Evolutionary conservation across 495 filamentous ascomycete genomes (phyloP), one percentile per base, ranked within the genome.

Genomic region (Oleoguttula mirabilis): DNA sequence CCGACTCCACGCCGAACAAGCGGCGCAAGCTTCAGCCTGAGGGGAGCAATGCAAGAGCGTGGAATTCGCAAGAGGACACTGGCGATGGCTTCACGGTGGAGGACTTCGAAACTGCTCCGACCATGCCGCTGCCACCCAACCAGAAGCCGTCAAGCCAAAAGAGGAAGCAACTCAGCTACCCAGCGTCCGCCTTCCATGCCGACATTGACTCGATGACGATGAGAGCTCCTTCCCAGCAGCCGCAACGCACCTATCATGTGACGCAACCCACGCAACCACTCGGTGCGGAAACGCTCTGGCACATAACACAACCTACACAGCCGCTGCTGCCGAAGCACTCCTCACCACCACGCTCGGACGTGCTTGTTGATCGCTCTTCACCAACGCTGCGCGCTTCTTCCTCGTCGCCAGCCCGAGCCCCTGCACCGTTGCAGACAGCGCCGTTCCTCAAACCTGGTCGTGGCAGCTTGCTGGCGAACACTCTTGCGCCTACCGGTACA

Each of bases 401-500:
- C 22, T 8, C 46, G 27, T 24, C 37, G 32, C 21, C 49, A 24
- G 59, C 64, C 24, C 56, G 60, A 21, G 58, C 57, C 17, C 43
- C 49, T 32, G 32, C 32, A 20, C 43, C 34, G 12, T 15, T 41
- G 11, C 28, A 21, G 6, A 32, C 23, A 4, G 24, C 46, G 7
- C 41, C 31, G 11, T 40, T 41, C 35, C 3, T 21, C 0, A 47
- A 27, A 23, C 24, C 40, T 22, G 10, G 40, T 17, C 31, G 40
- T 8, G 34, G 42, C 23, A 32, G 34, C 11, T 19, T 85, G 14
- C 73, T 73, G 8, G 77, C 57, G 39, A 35, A 69, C 11, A n/a
- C n/a, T n/a, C 81, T 93, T 69, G 83, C 83, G 6, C 87, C 87
- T 14, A 74, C 77, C 31, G 87, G 87, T 10, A 92, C 85, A 4